Percentiles rank a stretch among this genome's conserved stretches.
Evolutionary conservation across 345 rosid species (phyloP).

Genomic region (Angophora floribunda): DNA sequence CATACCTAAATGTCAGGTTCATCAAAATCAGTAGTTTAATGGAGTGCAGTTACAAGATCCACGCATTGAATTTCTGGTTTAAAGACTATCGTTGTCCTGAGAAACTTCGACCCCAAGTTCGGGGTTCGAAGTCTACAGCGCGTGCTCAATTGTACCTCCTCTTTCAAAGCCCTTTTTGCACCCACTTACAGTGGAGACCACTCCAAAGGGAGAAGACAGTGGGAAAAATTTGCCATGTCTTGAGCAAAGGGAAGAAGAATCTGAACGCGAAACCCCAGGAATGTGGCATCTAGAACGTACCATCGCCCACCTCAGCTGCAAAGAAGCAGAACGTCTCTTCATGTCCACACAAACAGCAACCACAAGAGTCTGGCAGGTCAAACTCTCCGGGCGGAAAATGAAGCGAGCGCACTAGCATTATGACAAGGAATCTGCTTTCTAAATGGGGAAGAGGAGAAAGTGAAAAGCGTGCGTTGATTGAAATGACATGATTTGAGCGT

Average conservation of each 20-base stretch:
- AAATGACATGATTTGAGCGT: background rate
- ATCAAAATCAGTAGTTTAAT: background rate
- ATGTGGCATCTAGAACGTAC: background rate
- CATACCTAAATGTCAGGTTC: background rate
- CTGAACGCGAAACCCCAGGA: background rate
- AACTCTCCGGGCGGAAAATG: background rate
- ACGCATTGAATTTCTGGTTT: background rate
- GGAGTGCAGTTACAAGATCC: background rate
- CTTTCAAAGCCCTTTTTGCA: background rate
- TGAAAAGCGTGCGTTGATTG: background rate
- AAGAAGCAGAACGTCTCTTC: background rate
- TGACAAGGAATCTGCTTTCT: background rate
- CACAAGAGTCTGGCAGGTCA: background rate
- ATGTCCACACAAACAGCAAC: background rate
- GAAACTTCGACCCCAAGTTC: background rate
- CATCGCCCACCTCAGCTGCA: background rate
- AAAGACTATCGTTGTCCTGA: background rate
- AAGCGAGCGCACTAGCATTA: background rate
- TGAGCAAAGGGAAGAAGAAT: background rate
- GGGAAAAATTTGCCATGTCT: background rate
- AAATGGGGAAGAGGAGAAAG: background rate
- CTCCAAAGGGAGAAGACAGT: background rate
- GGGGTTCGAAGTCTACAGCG: background rate
- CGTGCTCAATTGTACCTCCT: background rate
- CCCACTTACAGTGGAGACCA: background rate